phyloP scores from a whole-genome alignment of 345 rosid species.

The Euphorbia lathyris region DNA sequence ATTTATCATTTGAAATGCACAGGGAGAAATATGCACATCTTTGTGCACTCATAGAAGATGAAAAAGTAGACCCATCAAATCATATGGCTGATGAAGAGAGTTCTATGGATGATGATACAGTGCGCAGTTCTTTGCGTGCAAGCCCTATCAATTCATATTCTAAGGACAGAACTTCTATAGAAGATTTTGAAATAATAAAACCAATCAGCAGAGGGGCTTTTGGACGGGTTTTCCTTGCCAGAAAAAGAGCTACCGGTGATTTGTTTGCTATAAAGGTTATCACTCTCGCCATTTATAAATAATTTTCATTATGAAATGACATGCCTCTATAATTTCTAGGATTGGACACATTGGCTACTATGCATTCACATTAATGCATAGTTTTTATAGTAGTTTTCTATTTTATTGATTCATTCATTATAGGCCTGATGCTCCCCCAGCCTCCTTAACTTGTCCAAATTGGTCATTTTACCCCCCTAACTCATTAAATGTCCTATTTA shows the following conservation, averaged over 20 bases:
- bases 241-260: conserved; percentile 90
- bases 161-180: conserved; percentile 90
- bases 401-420: not conserved
- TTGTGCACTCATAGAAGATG: conserved; percentile 82
- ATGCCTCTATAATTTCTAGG: not conserved
- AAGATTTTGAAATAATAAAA: conserved; percentile 96
- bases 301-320: no score
- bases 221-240: conserved; percentile 91
- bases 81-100: conserved; percentile 73
- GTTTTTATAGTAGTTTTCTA: no score
- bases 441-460: no score
- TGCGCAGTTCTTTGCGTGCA: conserved; percentile 64
- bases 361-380: not conserved
- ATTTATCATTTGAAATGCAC: conserved; percentile 18
- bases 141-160: conserved; percentile 79
- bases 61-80: conserved; percentile 57
- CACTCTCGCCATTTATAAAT: conserved; percentile 16
- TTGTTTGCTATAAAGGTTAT: conserved; percentile 91
- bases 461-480: no score
- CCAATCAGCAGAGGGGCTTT: conserved; percentile 97
- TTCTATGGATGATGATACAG: conserved; percentile 70
- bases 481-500: no score
- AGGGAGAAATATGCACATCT: conserved; percentile 89
- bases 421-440: no score
- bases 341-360: not conserved